A percentile compares a stretch with the other conserved stretches of the same genome.
phyloP scores from a whole-genome alignment of 768 basidiomycete species.

The Leccinellum rugosiceps region DNA sequence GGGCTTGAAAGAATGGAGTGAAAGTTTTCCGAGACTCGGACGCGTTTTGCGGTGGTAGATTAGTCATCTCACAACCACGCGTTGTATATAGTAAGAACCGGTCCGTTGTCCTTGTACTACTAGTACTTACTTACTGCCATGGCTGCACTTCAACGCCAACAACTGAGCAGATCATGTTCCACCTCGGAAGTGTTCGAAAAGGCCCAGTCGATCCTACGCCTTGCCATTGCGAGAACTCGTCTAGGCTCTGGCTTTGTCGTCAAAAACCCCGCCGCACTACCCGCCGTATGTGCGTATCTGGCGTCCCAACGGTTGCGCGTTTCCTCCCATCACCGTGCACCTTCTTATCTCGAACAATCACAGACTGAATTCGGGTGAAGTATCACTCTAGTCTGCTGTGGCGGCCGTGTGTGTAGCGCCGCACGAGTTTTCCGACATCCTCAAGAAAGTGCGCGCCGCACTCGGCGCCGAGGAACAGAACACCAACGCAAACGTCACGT shows the following conservation, averaged over 20 bases:
- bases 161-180: background rate
- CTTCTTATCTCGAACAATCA: background rate
- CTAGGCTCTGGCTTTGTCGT: conserved; percentile 28
- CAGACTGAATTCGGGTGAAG: conserved; percentile 29
- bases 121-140: background rate
- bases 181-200: conserved; percentile 19
- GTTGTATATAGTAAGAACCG: background rate
- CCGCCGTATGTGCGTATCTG: conserved; percentile 30
- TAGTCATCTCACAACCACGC: too few species aligned
- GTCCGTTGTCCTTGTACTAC: too few species aligned
- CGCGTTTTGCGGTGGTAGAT: too few species aligned
- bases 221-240: conserved; percentile 25
- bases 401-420: conserved; percentile 24
- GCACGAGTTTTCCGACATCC: conserved; percentile 19
- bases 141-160: background rate
- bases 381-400: conserved; percentile 26
- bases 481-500: conserved; percentile 16
- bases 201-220: conserved; percentile 19
- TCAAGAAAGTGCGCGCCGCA: conserved; percentile 22
- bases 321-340: background rate
- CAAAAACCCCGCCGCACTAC: conserved; percentile 22
- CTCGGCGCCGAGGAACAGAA: conserved; percentile 2
- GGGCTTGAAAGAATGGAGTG: too few species aligned
- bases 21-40: too few species aligned
- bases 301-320: conserved; percentile 31